Percentiles rank a stretch among this genome's conserved stretches.
Conservation (phyloP, 2,329 filamentous ascomycete genomes). For the Aspergillus spinulosporus region DNA sequence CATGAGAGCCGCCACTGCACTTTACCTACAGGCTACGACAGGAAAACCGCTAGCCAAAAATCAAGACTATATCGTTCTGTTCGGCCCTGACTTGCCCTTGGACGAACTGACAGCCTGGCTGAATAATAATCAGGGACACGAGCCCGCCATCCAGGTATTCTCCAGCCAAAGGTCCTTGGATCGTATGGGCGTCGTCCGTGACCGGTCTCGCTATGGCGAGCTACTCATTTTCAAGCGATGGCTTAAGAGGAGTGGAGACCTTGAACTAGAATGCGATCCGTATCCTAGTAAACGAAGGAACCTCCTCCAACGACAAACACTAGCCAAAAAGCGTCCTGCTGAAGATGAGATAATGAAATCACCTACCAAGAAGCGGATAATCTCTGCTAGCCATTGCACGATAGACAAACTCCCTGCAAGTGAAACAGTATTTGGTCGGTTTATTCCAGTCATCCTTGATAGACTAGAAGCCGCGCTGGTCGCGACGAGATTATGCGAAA, state of each 20-base stretch:
- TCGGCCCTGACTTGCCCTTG: slow-evolving; percentile 25
- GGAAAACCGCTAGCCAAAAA: slow-evolving; percentile 7
- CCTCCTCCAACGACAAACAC: slow-evolving; percentile 23
- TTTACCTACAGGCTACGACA: slow-evolving; percentile 30
- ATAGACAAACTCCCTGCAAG: slow-evolving; percentile 47
- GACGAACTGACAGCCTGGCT: slow-evolving; percentile 26
- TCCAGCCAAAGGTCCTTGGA: slow-evolving; percentile 4
- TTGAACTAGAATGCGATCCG: slow-evolving; percentile 30
- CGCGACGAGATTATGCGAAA: slow-evolving; percentile 60
- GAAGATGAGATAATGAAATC: slow-evolving; percentile 14
- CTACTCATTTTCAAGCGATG: slow-evolving; percentile 30
- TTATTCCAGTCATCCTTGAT: slow-evolving; percentile 73
- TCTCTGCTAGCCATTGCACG: slow-evolving; percentile 30
- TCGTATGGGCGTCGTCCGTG: slow-evolving; percentile 30
- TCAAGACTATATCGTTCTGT: slow-evolving; percentile 30
- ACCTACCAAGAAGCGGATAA: slow-evolving; percentile 20
- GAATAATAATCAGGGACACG: slow-evolving; percentile 21
- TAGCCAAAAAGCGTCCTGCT: slow-evolving; percentile 4
- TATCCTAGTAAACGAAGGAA: slow-evolving; percentile 31
- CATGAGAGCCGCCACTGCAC: slow-evolving; percentile 34
- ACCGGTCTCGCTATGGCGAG: slow-evolving; percentile 26
- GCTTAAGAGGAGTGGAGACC: slow-evolving; percentile 16
- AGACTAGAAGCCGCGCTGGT: slow-evolving; percentile 66
- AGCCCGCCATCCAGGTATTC: slow-evolving; percentile 27
- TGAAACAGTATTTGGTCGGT: slow-evolving; percentile 54